Evolutionary conservation across 2,329 filamentous ascomycete genomes (phyloP), one percentile per base, ranked within the genome.

Genomic region (Aspergillus candidus): DNA sequence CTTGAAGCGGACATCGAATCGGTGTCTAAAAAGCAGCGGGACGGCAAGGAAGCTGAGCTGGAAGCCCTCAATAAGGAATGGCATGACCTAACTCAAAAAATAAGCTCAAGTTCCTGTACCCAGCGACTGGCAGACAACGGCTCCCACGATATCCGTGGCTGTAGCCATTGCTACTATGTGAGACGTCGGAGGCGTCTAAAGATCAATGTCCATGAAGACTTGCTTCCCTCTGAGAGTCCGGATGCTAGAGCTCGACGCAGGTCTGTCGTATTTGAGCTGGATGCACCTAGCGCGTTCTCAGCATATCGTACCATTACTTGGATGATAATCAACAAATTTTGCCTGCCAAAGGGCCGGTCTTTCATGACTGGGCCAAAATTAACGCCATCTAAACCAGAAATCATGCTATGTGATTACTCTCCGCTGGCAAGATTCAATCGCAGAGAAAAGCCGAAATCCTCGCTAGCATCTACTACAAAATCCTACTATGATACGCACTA

Each of bases 261-360:
- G 29, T 66, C 65, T 0, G 59, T 76, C 0, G 49, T 81, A 0
- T 79, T 82, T 40, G 79, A 82, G 48, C 58, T 82, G 1, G 47
- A 41, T 0, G 63, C 67, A 15, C 78, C 79, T 0, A 29, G 51
- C 3, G 61, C 61, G 4, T 71, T 79, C 15, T 60, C 62, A 2
- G 57, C 61, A 0, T 83, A 80, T 55, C 68, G 79, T 11, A 69
- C 78, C 43, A 62, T 67, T 4, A 78, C 75, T 0, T 80, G 75
- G 74, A 54, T 50, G 3, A 67, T 80, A 3, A 15, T 77, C 0
- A 55, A 58, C 3, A 51, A 42, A 3, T 49, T 77, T 10, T 69
- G 55, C 2, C 49, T 27, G 6, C 22, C 22, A 27, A 27, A 27
- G 22, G 22, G 8, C 22, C 22, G 22, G 22, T 27, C 22, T 27